Base-by-base conservation (phyloP, 805 yeast species). In the Nakazawaea siamensis region DNA sequence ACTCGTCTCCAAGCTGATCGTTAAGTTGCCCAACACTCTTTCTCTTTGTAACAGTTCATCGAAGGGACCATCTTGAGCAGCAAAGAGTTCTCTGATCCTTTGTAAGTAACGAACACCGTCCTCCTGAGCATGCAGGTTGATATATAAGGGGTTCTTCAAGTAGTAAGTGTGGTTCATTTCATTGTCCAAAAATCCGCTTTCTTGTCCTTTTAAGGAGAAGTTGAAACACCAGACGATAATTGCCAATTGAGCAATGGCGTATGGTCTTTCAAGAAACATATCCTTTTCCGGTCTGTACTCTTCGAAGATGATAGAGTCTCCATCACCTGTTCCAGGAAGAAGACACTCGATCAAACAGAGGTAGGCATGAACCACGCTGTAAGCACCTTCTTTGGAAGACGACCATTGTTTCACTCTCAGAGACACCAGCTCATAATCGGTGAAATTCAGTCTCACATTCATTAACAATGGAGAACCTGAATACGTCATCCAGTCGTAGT, bases 381-480 rank as follows among this genome's bases (percentile, higher is more conserved):
- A 51, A 34, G 65, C 58, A 5, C 79, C 81, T 28, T 56, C 55
- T 2, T 48, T 27, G 9, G 64, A 54, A 3, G 44, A 45, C 3
- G 75, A 60, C 76, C 81, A 72, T 36, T 59, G 65, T 21, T 54
- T 53, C 16, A 80, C 60, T 43, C 74, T 61, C 9, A 53, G 52
- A 5, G 60, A 62, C 4, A 70, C 74, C 3, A 60, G 48, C 13
- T 66, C 66, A 48, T 66, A 75, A 43, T 79, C 83, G 4, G 63
- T 55, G 4, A 54, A 56, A 10, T 70, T 65, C 12, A 77, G 68
- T n/a, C 60, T 60, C 18, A 74, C 81, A 46, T 73, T 80, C 74
- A 78, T 73, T 44, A 84, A 67, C 46, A 76, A 70, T 0, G 88
- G 88, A 2, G 84, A 79, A 0, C 94, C 94, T 2, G 87, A 76